These are phyloP conservation scores for Podaxis sp. DNA, from an alignment of 768 basidiomycete genomes.

Conservation along the genomic window DNA sequence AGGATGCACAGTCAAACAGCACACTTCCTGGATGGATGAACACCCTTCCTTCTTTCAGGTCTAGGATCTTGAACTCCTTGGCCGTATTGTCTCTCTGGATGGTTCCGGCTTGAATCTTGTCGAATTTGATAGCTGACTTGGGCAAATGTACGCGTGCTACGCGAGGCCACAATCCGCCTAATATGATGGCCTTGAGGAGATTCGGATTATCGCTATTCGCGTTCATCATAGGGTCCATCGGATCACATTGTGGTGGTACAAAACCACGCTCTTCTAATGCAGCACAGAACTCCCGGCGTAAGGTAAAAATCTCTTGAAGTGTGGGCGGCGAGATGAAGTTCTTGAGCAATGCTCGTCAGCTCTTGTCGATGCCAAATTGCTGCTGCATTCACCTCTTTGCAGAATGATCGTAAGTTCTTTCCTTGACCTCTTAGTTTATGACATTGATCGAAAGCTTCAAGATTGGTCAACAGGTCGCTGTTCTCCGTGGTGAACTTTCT, in stretches of 20 bases:
- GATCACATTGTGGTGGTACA: slow-evolving; percentile 45
- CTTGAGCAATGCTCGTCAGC: slow-evolving; percentile 33
- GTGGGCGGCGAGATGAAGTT: slow-evolving; percentile 80
- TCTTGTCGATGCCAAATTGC: not conserved
- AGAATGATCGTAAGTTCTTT: slow-evolving; percentile 60
- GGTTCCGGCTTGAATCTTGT: slow-evolving; percentile 81
- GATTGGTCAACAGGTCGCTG: slow-evolving; percentile 86
- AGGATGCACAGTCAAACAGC: slow-evolving; percentile 68
- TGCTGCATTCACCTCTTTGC: slow-evolving; percentile 54
- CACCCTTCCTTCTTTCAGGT: slow-evolving; percentile 62
- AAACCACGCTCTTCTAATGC: slow-evolving; percentile 74
- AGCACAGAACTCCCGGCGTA: slow-evolving; percentile 75
- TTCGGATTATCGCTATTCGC: slow-evolving; percentile 64
- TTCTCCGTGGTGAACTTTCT: slow-evolving; percentile 65
- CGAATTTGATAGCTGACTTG: slow-evolving; percentile 73
- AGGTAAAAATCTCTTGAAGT: slow-evolving; percentile 73
- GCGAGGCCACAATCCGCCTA: slow-evolving; percentile 87
- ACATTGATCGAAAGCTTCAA: slow-evolving; percentile 72
- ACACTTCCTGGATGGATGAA: slow-evolving; percentile 85
- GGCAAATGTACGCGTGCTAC: slow-evolving; percentile 79
- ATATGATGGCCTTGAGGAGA: slow-evolving; percentile 80
- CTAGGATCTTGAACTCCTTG: slow-evolving; percentile 81
- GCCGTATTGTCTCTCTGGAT: slow-evolving; percentile 84
- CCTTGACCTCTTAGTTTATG: slow-evolving; percentile 48
- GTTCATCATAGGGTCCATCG: slow-evolving; percentile 56